Base-by-base conservation (phyloP, 164 flowering plant species). In the Sedum album region DNA sequence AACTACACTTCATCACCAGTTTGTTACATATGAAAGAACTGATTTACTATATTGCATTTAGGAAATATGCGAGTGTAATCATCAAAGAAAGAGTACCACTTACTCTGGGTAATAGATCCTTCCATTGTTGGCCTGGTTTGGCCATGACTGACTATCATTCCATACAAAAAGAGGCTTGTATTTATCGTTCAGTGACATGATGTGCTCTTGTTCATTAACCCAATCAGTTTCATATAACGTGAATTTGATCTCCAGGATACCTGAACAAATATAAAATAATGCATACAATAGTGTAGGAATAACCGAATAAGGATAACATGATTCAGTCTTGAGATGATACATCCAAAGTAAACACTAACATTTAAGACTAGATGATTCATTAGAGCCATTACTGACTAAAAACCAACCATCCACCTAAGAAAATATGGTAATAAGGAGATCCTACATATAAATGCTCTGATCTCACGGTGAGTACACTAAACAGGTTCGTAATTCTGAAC, bases 221-320 rank as follows among this genome's bases (percentile, higher is more conserved):
- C 96, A 92, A 61, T 78, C 46, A 17, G 82, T 72, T 23, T 88
- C 94, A 78, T 39, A 68, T 76, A 89, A 79, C 6, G 78, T 77
- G 74, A 88, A 74, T 73, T 76, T 75, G 75, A 88, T 64, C 78
- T 85, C 87, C 72, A 80, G 78, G 70, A 78, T 53, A 23, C 80
- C 93, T 89, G 74, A 69, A 55, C 21, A 35, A 7, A 2, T 35
- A 2, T 1, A 31, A 31, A 33, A 28, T 10, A n/a, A 51, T 33
- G 13, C 8, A 14, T 17, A 61, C 36, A 70, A 0, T 6, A 63
- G 26, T 15, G n/a, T n/a, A n/a, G n/a, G n/a, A n/a, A n/a, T n/a
- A n/a, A n/a, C n/a, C n/a, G n/a, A n/a, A n/a, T n/a, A n/a, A n/a
- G n/a, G n/a, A n/a, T n/a, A 53, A 65, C 55, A 21, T 65, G 35